Conservation (phyloP, 2,329 filamentous ascomycete genomes). For the Colletotrichum cuscutae region DNA sequence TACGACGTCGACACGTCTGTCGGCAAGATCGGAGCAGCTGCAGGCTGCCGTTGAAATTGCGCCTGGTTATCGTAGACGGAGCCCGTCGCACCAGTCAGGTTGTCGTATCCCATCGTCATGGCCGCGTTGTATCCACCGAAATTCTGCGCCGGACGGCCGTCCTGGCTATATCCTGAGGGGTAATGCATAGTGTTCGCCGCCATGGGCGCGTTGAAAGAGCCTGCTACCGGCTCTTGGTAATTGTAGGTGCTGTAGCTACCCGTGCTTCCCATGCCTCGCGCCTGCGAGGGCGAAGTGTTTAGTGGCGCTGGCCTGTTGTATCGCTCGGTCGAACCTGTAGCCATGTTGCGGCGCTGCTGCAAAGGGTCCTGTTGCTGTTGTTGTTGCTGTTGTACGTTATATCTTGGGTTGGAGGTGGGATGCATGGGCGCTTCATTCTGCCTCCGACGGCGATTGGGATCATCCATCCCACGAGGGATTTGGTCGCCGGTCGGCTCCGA, state of each 20-base stretch:
- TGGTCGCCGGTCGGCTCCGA: conserved; percentile 63
- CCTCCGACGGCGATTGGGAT: conserved; percentile 77
- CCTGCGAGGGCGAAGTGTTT: conserved; percentile 58
- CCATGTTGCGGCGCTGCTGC: conserved; percentile 52
- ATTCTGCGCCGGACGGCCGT: conserved; percentile 64
- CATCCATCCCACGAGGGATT: conserved; percentile 78
- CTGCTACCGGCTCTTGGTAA: conserved; percentile 64
- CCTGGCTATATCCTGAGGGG: conserved; percentile 73
- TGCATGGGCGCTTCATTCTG: conserved; percentile 78
- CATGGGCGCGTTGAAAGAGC: conserved; percentile 67
- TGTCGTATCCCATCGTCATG: conserved; percentile 76
- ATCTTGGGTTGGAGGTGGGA: conserved; percentile 66
- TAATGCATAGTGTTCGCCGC: conserved; percentile 66
- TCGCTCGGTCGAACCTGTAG: conserved; percentile 49
- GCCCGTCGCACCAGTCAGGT: conserved; percentile 43
- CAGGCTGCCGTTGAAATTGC: conserved; percentile 81
- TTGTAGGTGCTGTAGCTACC: conserved; percentile 66
- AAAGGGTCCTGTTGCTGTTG: conserved; percentile 49
- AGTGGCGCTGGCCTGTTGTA: conserved; percentile 62
- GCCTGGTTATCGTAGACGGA: conserved; percentile 80
- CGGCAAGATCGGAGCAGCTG: conserved; percentile 80
- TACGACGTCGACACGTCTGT: conserved; percentile 77
- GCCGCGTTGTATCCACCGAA: conserved; percentile 68
- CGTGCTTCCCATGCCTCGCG: conserved; percentile 61
- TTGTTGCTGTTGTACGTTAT: conserved; percentile 50